Evolutionary conservation across 306 rosid genomes (phyloP).

Genomic region (Hippophae rhamnoides): DNA sequence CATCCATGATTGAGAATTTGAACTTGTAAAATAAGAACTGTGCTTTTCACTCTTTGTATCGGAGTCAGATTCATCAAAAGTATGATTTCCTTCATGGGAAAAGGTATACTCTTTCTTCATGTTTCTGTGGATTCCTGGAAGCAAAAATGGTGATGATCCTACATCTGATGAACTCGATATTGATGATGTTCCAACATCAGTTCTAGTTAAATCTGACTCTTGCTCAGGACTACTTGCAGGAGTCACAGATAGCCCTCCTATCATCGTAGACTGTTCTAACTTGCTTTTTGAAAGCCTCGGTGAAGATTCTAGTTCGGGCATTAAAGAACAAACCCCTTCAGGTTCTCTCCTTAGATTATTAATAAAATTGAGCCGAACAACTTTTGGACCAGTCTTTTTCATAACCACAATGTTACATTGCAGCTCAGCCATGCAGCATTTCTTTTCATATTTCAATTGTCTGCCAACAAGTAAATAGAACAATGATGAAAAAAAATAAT

Average conservation of each 20-base stretch:
- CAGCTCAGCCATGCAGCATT: conserved; percentile 70
- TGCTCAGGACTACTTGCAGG: conserved; percentile 70
- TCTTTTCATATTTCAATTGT: conserved; percentile 64
- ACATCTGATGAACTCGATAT: conserved; percentile 83
- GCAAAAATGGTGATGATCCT: conserved; percentile 54
- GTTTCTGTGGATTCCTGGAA: conserved; percentile 37
- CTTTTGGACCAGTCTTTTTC: conserved; percentile 56
- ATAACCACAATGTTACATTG: conserved; percentile 78
- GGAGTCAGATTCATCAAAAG: conserved; percentile 47
- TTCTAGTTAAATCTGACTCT: conserved; percentile 63
- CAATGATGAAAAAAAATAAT: conserved; percentile 10
- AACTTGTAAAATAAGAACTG: conserved; percentile 42
- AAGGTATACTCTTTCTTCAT: conserved; percentile 31
- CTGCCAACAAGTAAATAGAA: conserved; percentile 31
- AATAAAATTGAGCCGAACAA: conserved; percentile 67
- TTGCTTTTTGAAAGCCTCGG: conserved; percentile 33
- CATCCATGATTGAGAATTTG: conserved; percentile 69
- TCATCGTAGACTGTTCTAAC: conserved; percentile 26
- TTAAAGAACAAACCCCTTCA: conserved; percentile 22
- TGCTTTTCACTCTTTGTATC: conserved; percentile 55
- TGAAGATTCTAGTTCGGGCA: conserved; percentile 24
- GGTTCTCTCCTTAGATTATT: conserved; percentile 34
- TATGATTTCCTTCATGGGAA: conserved; percentile 27
- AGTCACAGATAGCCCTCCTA: conserved; percentile 62
- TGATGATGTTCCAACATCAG: conserved; percentile 81